Percentiles rank a stretch among this genome's conserved stretches.
Conservation (phyloP, 148 eudicot species). For the Rhododendron griersonianum region DNA sequence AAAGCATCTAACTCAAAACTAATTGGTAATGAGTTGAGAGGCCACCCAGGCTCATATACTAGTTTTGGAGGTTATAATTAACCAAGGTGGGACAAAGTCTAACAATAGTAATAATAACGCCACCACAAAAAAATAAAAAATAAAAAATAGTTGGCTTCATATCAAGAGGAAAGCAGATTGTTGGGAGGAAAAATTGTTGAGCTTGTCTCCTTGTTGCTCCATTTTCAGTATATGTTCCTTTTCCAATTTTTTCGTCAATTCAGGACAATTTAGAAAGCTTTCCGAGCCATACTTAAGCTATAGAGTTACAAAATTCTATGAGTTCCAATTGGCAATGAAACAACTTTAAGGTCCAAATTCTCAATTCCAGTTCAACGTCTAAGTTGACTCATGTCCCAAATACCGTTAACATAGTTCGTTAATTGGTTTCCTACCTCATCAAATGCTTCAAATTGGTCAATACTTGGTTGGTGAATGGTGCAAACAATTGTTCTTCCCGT, state of each 20-base stretch:
- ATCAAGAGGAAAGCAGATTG: background rate
- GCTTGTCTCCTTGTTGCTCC: background rate
- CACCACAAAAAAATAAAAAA: background rate
- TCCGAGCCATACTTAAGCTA: background rate
- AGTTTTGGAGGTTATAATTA: too few species aligned
- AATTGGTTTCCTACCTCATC: slow-evolving; percentile 54
- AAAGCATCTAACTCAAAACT: too few species aligned
- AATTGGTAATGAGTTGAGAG: too few species aligned
- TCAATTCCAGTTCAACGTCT: background rate
- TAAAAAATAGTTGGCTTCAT: background rate
- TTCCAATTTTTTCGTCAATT: background rate
- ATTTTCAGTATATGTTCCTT: background rate
- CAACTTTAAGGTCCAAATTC: background rate
- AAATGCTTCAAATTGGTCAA: slow-evolving; percentile 82
- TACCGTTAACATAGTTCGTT: background rate
- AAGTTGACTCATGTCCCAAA: background rate
- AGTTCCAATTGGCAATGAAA: background rate
- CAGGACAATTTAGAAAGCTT: background rate
- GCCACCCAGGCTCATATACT: too few species aligned
- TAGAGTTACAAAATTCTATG: background rate
- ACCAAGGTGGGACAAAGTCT: background rate
- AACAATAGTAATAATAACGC: background rate
- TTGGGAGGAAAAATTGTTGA: background rate
- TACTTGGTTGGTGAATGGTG: slow-evolving; percentile 91
- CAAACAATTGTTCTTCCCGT: slow-evolving; percentile 93